Conservation (phyloP, 1,284 basidiomycete genomes). For the Polyporus tsugae region DNA sequence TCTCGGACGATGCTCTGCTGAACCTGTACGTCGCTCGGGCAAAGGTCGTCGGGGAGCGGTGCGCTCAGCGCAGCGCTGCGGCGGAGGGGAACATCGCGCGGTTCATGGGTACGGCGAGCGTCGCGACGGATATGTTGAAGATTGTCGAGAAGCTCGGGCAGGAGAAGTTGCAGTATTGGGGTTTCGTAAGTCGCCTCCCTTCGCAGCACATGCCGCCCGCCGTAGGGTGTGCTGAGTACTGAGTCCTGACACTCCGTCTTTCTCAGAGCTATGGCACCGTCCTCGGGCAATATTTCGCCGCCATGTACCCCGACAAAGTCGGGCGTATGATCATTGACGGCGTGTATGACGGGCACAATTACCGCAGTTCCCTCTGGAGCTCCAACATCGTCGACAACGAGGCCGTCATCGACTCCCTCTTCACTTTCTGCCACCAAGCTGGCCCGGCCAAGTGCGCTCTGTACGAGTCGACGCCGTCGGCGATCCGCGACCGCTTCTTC, state of each 20-base stretch:
- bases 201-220: too few species aligned
- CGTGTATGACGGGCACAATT: slow-evolving; percentile 40
- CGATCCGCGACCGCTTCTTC: slow-evolving; percentile 38
- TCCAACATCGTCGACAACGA: slow-evolving; percentile 38
- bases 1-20: slow-evolving; percentile 15
- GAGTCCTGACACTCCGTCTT: not conserved
- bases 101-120: slow-evolving; percentile 53
- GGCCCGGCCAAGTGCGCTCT: slow-evolving; percentile 49
- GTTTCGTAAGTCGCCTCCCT: slow-evolving; percentile 49
- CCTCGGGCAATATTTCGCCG: slow-evolving; percentile 52
- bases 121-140: slow-evolving; percentile 58
- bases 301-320: slow-evolving; percentile 56
- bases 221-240: not conserved
- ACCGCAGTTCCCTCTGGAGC: slow-evolving; percentile 33
- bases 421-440: slow-evolving; percentile 46
- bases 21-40: slow-evolving; percentile 22
- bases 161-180: slow-evolving; percentile 60
- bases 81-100: slow-evolving; percentile 41
- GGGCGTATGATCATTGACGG: slow-evolving; percentile 46
- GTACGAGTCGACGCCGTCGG: slow-evolving; percentile 43
- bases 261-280: slow-evolving; percentile 52
- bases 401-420: slow-evolving; percentile 44
- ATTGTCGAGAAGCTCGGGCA: slow-evolving; percentile 54
- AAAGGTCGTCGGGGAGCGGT: slow-evolving; percentile 22
- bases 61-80: slow-evolving; percentile 24